These are phyloP conservation scores for Trametes versicolor DNA, from an alignment of 1,284 basidiomycete genomes.

Conservation along the genomic window DNA sequence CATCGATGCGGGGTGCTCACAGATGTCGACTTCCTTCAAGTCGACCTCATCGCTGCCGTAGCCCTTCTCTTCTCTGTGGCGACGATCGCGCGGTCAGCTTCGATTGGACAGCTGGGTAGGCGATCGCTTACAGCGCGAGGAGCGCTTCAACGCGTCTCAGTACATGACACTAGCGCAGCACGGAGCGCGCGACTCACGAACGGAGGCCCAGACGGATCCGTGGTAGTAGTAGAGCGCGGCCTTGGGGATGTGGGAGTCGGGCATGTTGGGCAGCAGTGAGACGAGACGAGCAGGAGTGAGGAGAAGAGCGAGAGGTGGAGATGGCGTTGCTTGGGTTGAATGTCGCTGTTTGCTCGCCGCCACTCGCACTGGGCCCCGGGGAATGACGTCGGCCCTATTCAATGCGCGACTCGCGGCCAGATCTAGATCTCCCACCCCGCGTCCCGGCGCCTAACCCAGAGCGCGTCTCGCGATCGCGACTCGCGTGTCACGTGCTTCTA, in stretches of 20 bases:
- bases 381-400: constrained; percentile 24
- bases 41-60: constrained; percentile 77
- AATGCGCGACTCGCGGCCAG: constrained; percentile 4
- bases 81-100: constrained; percentile 20
- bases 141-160: constrained; percentile 47
- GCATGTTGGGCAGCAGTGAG: not conserved
- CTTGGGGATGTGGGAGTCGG: constrained; percentile 43
- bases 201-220: constrained; percentile 67
- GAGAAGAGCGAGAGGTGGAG: constrained; percentile 16
- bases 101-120: constrained; percentile 12
- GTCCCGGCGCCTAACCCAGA: not conserved
- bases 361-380: constrained; percentile 15
- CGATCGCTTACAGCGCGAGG: constrained; percentile 56
- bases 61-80: constrained; percentile 72
- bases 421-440: constrained; percentile 22
- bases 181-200: constrained; percentile 53
- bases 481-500: constrained; percentile 35
- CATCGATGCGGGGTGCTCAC: constrained; percentile 48
- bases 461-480: constrained; percentile 11
- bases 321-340: constrained; percentile 22
- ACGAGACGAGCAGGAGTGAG: constrained; percentile 5
- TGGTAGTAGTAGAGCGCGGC: constrained; percentile 56
- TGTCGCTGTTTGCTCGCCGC: constrained; percentile 23
- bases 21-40: constrained; percentile 66
- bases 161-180: constrained; percentile 10